Base-by-base conservation (phyloP, 148 eudicot genomes). In the Rhododendron ferrugineum region DNA sequence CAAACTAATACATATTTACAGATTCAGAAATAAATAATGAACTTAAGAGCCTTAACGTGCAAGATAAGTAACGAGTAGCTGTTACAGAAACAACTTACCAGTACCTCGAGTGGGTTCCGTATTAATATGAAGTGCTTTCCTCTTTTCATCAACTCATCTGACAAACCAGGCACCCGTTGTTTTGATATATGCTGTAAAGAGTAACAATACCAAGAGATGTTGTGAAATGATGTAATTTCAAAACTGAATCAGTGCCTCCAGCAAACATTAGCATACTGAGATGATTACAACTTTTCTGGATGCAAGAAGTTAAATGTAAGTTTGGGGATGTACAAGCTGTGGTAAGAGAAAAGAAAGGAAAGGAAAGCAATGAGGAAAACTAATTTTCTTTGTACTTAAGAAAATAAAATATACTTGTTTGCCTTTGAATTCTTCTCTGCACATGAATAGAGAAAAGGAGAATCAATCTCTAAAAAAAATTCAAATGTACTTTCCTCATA, bases 91-190 rank as follows among this genome's bases (percentile, higher is more conserved):
- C 6, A 49, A 72, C 89, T 85, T 90, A 95, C 99, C 95, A 97
- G 85, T 82, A 95, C 86, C 85, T 95, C 94, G 79, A 95, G 90
- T 52, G 99, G 99, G 89, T 95, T 97, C 72, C 98, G 85, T 88
- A 97, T 94, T 87, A 97, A 76, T 83, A 97, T 92, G 89, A 93
- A 88, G 92, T 97, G 99, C 88, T 95, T 97, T 88, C 99, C 99
- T 81, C 86, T 97, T 88, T 88, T 94, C 92, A 95, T 90, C 85
- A 97, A 85, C 89, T 94, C 95, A 47, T 89, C 86, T 6, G 90
- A 85, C 84, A 95, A 89, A 73, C 96, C 95, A 89, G 93, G 93
- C 80, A 94, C 75, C 20, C 84, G 88, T 68, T 95, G 96, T 90
- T 96, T 97, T 68, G 98, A 90, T 79, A 97, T 95, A 88, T 97